Base-by-base conservation (phyloP, 768 basidiomycete species). In the Hydnum rufescens region DNA sequence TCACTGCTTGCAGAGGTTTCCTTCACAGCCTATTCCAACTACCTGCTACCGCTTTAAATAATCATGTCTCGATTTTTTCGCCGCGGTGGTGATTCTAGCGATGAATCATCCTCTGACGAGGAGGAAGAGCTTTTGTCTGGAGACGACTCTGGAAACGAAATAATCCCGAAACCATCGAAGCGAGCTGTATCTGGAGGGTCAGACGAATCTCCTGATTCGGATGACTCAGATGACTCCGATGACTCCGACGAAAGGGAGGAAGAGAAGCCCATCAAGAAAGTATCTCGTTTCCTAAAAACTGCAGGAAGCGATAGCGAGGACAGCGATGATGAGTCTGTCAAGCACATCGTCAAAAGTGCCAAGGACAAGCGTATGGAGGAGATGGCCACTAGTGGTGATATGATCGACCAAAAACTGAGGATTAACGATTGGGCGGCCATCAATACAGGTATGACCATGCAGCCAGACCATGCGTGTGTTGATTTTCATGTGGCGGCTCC, bases 391-490 rank as follows among this genome's bases (percentile, higher is more conserved):
- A 82, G 82, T 2, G 86, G 87, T 52, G 90, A 82, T 67, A 71
- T 71, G 46, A 95, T 97, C 70, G 87, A 93, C 46, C 97, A 99
- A 63, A 90, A 82, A 19, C 71, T 85, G 57, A 93, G 86, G 72
- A 92, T 93, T 59, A 93, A 92, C 60, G 90, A 99, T 67, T 99
- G 95, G 95, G 79, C 81, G 25, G 78, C 77, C 28, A 92, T 89
- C 60, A 87, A 83, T 22, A 80, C 75, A 55, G 92, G 92, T 89
- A 59, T 53, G 77, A 64, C 46, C 8, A 29, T 31, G 25, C n/a
- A 36, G 29, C 44, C 36, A 47, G 16, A 8, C 23, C 8, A 8
- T 39, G 34, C 19, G 8, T 39, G 8, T 39, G n/a, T n/a, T n/a
- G n/a, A n/a, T n/a, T n/a, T n/a, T 39, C 8, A 8, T 39, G 34